A percentile compares a stretch with the other conserved stretches of the same genome.
phyloP scores from a whole-genome alignment of 441 rosid species.

The Corymbia citriodora region DNA sequence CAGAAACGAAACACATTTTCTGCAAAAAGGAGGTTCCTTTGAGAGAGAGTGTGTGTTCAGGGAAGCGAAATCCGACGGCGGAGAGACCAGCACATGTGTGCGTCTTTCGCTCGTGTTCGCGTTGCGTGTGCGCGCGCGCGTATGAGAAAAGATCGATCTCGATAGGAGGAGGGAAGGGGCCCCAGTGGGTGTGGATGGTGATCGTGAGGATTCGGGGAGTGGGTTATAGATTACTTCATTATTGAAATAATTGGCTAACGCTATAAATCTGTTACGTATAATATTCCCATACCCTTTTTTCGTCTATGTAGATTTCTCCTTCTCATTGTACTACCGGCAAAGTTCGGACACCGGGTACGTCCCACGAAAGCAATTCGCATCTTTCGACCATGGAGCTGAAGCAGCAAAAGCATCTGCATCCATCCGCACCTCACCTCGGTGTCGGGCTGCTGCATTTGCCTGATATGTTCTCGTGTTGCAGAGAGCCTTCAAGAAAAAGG shows the following conservation, averaged over 20 bases:
- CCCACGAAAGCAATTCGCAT: no score
- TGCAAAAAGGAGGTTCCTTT: constrained; percentile 22
- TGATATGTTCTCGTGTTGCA: neutral
- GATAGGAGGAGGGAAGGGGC: neutral
- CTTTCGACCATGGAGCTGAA: neutral
- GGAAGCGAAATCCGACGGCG: constrained; percentile 7
- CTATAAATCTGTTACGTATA: neutral
- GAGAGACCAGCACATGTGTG: neutral
- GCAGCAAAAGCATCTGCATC: neutral
- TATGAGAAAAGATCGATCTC: constrained; percentile 38
- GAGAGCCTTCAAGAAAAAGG: neutral
- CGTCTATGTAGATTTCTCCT: neutral
- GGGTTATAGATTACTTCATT: neutral
- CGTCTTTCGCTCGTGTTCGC: neutral
- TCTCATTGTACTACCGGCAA: neutral
- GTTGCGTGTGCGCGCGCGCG: constrained; percentile 21
- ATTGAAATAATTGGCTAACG: neutral
- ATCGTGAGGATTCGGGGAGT: neutral
- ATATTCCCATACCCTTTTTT: neutral
- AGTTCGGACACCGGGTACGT: neutral
- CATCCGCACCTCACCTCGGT: neutral
- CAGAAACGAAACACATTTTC: neutral
- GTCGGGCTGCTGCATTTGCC: neutral
- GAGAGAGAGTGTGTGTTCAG: neutral
- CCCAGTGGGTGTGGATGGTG: neutral